These are phyloP conservation scores for Rhizopogon rudus DNA, from an alignment of 768 basidiomycete species.

Conservation along the genomic window DNA sequence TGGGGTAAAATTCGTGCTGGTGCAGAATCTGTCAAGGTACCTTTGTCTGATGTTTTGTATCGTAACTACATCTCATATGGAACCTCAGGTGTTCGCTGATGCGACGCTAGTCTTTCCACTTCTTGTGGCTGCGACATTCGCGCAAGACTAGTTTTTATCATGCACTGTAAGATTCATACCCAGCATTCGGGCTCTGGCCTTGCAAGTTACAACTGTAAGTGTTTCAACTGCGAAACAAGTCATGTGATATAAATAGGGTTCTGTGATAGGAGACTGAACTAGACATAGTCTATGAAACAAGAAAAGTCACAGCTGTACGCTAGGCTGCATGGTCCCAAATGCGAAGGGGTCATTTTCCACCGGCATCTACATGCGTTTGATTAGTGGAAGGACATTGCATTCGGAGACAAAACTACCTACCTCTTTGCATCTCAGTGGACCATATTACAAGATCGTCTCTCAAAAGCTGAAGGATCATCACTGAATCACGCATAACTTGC, in stretches of 20 bases:
- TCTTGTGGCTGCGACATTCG: constrained; percentile 93
- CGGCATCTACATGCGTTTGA: not conserved
- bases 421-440: constrained; percentile 66
- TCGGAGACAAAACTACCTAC: constrained; percentile 21
- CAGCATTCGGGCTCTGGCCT: not conserved
- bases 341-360: not conserved
- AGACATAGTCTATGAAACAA: not conserved
- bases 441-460: constrained; percentile 84
- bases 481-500: constrained; percentile 59
- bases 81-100: constrained; percentile 76
- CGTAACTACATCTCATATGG: constrained; percentile 2
- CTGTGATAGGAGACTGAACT: not conserved
- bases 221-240: not conserved
- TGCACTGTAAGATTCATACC: not conserved
- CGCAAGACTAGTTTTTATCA: constrained; percentile 30
- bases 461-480: constrained; percentile 79
- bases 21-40: constrained; percentile 78
- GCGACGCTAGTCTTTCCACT: constrained; percentile 96
- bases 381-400: not conserved
- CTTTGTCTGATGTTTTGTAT: not conserved
- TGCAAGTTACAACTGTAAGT: not conserved
- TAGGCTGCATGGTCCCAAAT: not conserved
- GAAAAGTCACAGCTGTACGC: not conserved
- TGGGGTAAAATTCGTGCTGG: constrained; percentile 97
- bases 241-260: not conserved